Evolutionary conservation across 2,329 filamentous ascomycete genomes (phyloP), one percentile per base, ranked within the genome.

Genomic region (Aureobasidium musti): DNA sequence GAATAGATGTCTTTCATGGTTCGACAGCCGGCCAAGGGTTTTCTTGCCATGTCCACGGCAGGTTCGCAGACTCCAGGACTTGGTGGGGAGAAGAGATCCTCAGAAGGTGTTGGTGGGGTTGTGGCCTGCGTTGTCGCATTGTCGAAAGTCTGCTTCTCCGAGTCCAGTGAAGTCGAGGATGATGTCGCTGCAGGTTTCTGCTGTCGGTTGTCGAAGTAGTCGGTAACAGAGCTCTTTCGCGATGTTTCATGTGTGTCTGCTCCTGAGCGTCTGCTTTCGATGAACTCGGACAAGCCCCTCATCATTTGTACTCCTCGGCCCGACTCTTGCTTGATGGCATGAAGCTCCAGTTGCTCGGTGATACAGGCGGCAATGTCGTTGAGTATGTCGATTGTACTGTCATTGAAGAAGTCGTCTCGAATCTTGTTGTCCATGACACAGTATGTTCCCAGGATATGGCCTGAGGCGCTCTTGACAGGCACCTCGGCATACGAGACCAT

Each of bases 1-100:
- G 74, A 73, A 63, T 82, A 82, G 4, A 78, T 78, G 72, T 30
- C 39, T n/a, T 41, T 54, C 10, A 61, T 23, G 77, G 77, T 1
- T 75, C 33, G 72, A 68, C 54, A 70, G 43, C 73, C 64, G 70
- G 23, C n/a, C 14, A 17, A 11, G 8, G 23, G 41, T 10, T 14
- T 35, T 3, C n/a, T 3, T 8, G 39, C 1, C 21, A 59, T 43
- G 52, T 56, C n/a, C 13, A 53, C 4, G 3, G 50, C 50, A 19
- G 50, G 50, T 13, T 53, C 30, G 50, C 50, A 53, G 8, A 56
- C 35, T 28, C 35, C 37, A 28, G 54, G 54, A 11, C 56, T 47
- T 5, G 17, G 3, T 8, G 37, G 2, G 3, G 41, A 47, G 19
- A 47, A 26, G 19, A 35, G 10, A 19, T 35, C 41, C 1, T 26